Evolutionary conservation across 1,284 basidiomycete species (phyloP).

Genomic region (Bondarzewia mesenterica): DNA sequence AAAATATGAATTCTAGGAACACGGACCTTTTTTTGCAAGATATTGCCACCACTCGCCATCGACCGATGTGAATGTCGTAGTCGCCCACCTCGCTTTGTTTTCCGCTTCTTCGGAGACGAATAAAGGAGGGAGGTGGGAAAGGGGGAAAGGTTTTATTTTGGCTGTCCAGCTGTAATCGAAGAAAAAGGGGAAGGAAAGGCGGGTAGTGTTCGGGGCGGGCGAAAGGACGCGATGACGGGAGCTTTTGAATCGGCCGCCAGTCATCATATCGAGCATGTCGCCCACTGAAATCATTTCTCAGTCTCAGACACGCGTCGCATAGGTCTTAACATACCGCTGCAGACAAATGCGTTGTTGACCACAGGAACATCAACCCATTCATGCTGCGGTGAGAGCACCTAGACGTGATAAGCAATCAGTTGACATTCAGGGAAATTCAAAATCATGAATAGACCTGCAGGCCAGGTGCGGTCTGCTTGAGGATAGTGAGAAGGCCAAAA

Average conservation of each 20-base stretch:
- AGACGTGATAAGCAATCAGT: not conserved
- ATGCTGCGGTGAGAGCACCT: not conserved
- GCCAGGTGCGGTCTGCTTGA: not conserved
- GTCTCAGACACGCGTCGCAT: no score
- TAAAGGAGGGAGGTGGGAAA: not conserved
- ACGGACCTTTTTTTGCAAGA: not conserved
- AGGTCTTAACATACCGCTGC: not conserved
- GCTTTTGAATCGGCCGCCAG: not conserved
- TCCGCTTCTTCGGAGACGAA: not conserved
- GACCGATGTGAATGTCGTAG: not conserved
- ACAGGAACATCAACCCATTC: not conserved
- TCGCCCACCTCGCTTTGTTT: not conserved
- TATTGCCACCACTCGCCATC: not conserved
- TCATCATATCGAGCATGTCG: not conserved
- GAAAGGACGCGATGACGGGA: not conserved
- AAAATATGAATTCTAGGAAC: not conserved
- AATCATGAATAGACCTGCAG: not conserved
- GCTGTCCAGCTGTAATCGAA: not conserved
- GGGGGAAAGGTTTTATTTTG: not conserved
- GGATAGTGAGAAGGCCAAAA: not conserved
- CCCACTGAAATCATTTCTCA: not conserved
- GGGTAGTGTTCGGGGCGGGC: not conserved
- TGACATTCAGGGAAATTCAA: not conserved
- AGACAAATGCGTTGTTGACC: not conserved
- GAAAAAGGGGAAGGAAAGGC: not conserved